These are phyloP conservation scores for Fusarium kyushuense DNA, from an alignment of 2,329 filamentous ascomycete species.

Conservation along the genomic window DNA sequence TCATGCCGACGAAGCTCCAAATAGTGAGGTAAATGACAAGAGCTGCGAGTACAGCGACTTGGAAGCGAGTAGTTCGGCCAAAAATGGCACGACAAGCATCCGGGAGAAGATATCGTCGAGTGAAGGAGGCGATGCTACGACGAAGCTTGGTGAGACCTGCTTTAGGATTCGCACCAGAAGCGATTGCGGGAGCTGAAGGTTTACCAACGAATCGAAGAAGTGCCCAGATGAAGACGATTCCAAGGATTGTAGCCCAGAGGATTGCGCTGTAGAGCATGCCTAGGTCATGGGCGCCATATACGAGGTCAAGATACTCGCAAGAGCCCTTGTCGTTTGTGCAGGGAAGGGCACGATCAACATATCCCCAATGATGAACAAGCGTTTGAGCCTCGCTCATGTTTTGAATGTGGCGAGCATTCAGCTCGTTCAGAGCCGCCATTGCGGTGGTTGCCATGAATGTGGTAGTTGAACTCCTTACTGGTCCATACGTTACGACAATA, in stretches of 20 bases:
- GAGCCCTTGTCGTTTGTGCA: slow-evolving; percentile 62
- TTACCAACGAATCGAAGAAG: slow-evolving; percentile 44
- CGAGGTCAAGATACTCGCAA: slow-evolving; percentile 64
- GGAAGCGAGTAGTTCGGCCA: slow-evolving; percentile 75
- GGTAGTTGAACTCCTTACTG: neutral
- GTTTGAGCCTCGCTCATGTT: slow-evolving; percentile 53
- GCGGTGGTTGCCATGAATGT: slow-evolving; percentile 7
- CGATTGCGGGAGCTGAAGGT: slow-evolving; percentile 41
- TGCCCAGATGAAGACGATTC: slow-evolving; percentile 59
- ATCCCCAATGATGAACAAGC: slow-evolving; percentile 62
- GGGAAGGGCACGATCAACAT: slow-evolving; percentile 59
- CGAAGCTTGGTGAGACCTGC: slow-evolving; percentile 48
- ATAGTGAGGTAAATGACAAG: slow-evolving; percentile 73
- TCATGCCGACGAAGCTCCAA: slow-evolving; percentile 76
- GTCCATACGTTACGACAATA: neutral
- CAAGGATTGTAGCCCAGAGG: slow-evolving; percentile 61
- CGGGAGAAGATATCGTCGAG: slow-evolving; percentile 68
- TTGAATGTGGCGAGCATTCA: slow-evolving; percentile 56
- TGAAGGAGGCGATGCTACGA: slow-evolving; percentile 55
- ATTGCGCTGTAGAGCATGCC: slow-evolving; percentile 65
- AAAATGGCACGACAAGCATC: slow-evolving; percentile 70
- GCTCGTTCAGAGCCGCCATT: slow-evolving; percentile 39
- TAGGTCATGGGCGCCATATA: slow-evolving; percentile 62
- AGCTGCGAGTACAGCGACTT: slow-evolving; percentile 70
- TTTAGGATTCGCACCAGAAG: slow-evolving; percentile 40